phyloP scores from a whole-genome alignment of 805 yeast species.

The Hanseniaspora valbyensis region DNA sequence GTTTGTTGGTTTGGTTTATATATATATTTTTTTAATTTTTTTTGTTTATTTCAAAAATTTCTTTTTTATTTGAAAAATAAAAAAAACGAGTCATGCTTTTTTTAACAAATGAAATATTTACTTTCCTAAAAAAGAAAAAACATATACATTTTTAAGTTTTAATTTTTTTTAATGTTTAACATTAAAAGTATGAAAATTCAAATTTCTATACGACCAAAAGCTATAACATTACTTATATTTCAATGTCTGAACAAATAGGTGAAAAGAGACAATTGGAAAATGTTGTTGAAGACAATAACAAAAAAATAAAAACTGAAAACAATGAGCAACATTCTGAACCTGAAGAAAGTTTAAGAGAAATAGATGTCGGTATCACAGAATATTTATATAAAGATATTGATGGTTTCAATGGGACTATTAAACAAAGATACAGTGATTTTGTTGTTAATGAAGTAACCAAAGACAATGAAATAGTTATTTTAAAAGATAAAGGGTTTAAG shows the following conservation, averaged over 20 bases:
- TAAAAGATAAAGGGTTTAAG: constrained; percentile 62
- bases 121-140: no score
- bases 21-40: not conserved
- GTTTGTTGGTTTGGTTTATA: no score
- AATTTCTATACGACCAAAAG: no score
- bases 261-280: constrained; percentile 19
- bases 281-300: constrained; percentile 10
- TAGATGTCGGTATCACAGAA: constrained; percentile 78
- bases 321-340: constrained; percentile 9
- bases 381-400: constrained; percentile 42
- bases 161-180: not conserved
- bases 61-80: not conserved
- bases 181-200: no score
- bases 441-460: constrained; percentile 76
- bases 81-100: not conserved
- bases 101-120: not conserved
- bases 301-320: constrained; percentile 19
- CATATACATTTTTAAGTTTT: no score
- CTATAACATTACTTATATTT: no score
- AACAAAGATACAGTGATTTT: constrained; percentile 87
- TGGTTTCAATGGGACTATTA: constrained; percentile 71
- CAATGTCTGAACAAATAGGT: constrained; percentile 17
- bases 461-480: constrained; percentile 60
- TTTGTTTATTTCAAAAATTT: not conserved
- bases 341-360: constrained; percentile 37